A percentile compares a stretch with the other conserved stretches of the same genome.
phyloP scores from a whole-genome alignment of 2,329 filamentous ascomycete species.

The Immersiporthe knoxdaviesiana region DNA sequence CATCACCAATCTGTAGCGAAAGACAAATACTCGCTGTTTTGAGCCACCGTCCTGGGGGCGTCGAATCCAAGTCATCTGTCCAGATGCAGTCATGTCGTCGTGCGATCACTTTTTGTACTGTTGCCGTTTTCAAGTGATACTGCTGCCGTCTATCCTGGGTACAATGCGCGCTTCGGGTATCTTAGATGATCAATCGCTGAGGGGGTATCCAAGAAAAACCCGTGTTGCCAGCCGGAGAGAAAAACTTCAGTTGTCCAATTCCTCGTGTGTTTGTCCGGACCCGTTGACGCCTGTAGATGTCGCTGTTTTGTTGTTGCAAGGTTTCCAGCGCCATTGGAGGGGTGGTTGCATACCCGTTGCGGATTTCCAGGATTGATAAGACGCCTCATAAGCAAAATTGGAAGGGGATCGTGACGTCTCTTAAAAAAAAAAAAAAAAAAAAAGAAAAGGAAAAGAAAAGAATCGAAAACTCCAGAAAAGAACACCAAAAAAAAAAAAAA shows the following conservation, averaged over 20 bases:
- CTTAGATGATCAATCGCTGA: slow-evolving; percentile 9
- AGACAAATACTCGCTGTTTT: no score
- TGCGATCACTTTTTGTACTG: slow-evolving; percentile 6
- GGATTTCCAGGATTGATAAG: neutral
- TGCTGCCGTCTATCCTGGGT: slow-evolving; percentile 21
- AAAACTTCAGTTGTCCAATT: neutral
- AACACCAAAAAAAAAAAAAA: neutral
- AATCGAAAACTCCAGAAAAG: neutral
- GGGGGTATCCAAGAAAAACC: neutral
- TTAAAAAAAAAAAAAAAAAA: neutral
- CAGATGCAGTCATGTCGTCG: slow-evolving; percentile 6
- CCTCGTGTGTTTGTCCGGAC: neutral
- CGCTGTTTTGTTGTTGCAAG: neutral
- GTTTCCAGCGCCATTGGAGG: no score
- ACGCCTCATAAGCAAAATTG: neutral
- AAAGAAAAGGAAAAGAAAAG: neutral
- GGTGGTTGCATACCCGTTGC: neutral
- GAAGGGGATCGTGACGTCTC: neutral
- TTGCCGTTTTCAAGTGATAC: slow-evolving; percentile 13
- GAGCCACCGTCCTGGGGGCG: neutral
- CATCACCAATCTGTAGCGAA: no score
- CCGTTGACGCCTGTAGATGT: slow-evolving; percentile 8
- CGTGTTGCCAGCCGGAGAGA: neutral
- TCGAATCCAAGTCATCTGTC: neutral
- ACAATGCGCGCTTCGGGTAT: slow-evolving; percentile 26